Percentiles rank a stretch among this genome's conserved stretches.
Evolutionary conservation across 768 basidiomycete genomes (phyloP).

Genomic region (Termitomyces sp.): DNA sequence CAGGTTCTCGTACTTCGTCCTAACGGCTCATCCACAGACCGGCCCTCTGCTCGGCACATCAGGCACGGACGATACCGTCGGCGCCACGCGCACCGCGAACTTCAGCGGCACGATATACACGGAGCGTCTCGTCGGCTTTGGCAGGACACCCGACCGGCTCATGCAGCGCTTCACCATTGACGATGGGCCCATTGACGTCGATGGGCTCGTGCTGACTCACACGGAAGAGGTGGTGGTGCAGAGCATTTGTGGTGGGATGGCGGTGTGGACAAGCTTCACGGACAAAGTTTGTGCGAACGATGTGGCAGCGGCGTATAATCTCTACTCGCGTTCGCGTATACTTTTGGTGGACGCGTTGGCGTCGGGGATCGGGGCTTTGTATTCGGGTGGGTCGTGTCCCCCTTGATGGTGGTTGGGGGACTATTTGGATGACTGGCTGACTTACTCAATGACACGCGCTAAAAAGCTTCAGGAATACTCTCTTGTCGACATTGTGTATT

Average conservation of each 20-base stretch:
- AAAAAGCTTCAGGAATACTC: background rate
- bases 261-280: conserved; percentile 3
- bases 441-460: background rate
- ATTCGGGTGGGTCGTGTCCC: background rate
- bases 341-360: background rate
- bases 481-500: background rate
- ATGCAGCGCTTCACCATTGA: background rate
- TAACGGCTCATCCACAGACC: background rate
- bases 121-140: background rate
- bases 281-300: background rate
- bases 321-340: background rate
- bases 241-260: conserved; percentile 5
- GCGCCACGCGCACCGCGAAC: background rate
- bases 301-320: background rate
- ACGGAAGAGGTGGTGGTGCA: conserved; percentile 2
- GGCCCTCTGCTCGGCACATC: background rate
- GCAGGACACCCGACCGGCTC: background rate
- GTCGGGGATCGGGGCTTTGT: background rate
- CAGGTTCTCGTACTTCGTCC: background rate
- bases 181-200: background rate
- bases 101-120: background rate
- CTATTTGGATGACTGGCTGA: background rate
- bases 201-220: background rate
- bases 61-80: background rate
- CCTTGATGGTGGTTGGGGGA: background rate